Evolutionary conservation across 2,329 filamentous ascomycete genomes (phyloP), one percentile per base, ranked within the genome.

Genomic region (Venturia pyrina): DNA sequence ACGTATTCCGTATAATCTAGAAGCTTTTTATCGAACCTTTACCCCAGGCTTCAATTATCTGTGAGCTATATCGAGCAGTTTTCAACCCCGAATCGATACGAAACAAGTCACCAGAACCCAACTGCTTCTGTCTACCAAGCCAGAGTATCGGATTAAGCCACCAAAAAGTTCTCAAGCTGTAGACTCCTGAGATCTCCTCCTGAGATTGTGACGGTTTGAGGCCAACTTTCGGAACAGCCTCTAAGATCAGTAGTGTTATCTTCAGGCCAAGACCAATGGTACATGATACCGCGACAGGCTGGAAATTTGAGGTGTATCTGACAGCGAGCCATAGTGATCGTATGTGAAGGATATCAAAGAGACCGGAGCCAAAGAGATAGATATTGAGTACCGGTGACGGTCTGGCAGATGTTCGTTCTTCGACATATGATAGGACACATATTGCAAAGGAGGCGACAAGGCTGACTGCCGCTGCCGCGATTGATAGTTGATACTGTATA

Each of bases 131-230:
- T 21, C 71, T 74, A 1, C 75, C 74, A 10, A 66, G 66, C 67
- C 71, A 67, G 53, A 77, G 69, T 5, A 75, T 62, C 8, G 64
- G 68, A 66, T 76, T 77, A n/a, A 78, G 64, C 76, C 76, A 78
- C 73, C 73, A 77, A 60, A 76, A 71, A 2, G 74, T 37, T 48
- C 67, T 72, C 11, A 72, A 71, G 63, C 71, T 73, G 57, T 74
- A 69, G 21, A 70, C 62, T 28, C 66, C 69, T 41, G 66, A 67
- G 7, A 68, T 66, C 24, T 69, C 64, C 50, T 71, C 70, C n/a
- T 28, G 24, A 19, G 53, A 37, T 2, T 6, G 24, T 19, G 53
- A 34, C 13, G 24, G 7, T 1, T 19, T 13, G 17, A 11, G 28
- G 28, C 24, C 32, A 6, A 13, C 28, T n/a, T n/a, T 57, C 6